These are phyloP conservation scores for Cercophora sp. DNA, from an alignment of 495 filamentous ascomycete genomes.

Conservation along the genomic window DNA sequence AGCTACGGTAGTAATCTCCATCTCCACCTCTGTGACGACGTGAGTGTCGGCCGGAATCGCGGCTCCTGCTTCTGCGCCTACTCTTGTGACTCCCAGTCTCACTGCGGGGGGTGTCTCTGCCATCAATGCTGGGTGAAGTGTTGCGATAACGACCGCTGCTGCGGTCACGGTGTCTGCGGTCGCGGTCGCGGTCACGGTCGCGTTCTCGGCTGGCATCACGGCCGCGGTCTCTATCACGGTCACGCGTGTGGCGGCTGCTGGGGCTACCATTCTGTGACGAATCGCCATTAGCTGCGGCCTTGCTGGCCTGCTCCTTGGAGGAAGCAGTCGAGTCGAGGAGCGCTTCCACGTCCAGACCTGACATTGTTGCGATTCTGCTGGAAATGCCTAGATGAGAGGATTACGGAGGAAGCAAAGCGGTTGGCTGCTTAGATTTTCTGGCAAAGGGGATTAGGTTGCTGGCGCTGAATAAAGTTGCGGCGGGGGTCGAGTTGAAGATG, in stretches of 20 bases:
- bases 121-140: conserved; percentile 35
- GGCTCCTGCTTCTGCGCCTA: conserved; percentile 77
- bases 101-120: conserved; percentile 63
- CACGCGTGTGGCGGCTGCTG: conserved; percentile 25
- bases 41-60: conserved; percentile 73
- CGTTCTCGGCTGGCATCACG: conserved; percentile 17
- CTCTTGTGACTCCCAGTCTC: conserved; percentile 82
- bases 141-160: conserved; percentile 48
- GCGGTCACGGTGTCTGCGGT: conserved; percentile 63
- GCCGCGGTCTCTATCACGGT: conserved; percentile 45
- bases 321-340: conserved; percentile 85
- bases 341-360: conserved; percentile 88
- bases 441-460: too few species aligned
- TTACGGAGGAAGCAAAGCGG: too few species aligned
- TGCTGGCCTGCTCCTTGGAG: conserved; percentile 42
- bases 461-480: too few species aligned
- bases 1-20: conserved; percentile 70
- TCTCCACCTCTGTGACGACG: conserved; percentile 69
- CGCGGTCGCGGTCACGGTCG: conserved; percentile 48
- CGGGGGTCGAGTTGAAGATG: too few species aligned
- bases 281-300: conserved; percentile 34
- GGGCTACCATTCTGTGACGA: conserved; percentile 53
- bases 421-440: too few species aligned
- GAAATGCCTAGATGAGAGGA: too few species aligned
- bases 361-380: too few species aligned